phyloP scores from a whole-genome alignment of 2,329 filamentous ascomycete genomes.

The Plectosphaerella sp. region DNA sequence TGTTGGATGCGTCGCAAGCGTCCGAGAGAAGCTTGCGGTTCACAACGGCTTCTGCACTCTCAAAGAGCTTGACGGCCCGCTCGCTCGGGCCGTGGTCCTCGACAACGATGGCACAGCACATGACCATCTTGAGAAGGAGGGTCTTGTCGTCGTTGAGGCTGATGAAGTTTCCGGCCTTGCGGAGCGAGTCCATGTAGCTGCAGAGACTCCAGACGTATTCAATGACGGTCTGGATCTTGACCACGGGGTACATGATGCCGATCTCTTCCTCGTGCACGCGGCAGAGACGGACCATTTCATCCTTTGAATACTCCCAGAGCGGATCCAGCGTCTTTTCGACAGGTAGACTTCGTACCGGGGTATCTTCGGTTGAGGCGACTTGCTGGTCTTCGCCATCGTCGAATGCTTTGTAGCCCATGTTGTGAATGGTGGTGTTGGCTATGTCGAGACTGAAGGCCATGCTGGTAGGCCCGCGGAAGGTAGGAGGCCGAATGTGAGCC shows the following conservation, averaged over 20 bases:
- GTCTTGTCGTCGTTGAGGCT: slow-evolving; percentile 50
- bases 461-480: slow-evolving; percentile 82
- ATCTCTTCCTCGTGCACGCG: slow-evolving; percentile 84
- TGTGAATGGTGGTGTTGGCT: slow-evolving; percentile 80
- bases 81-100: slow-evolving; percentile 77
- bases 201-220: slow-evolving; percentile 66
- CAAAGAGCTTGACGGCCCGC: slow-evolving; percentile 67
- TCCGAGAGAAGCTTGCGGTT: slow-evolving; percentile 62
- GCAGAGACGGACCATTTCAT: slow-evolving; percentile 77
- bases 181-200: slow-evolving; percentile 61
- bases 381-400: slow-evolving; percentile 60
- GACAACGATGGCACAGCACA: slow-evolving; percentile 73
- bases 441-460: slow-evolving; percentile 81
- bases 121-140: slow-evolving; percentile 74
- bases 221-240: slow-evolving; percentile 69
- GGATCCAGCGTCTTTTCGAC: slow-evolving; percentile 52
- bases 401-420: slow-evolving; percentile 75
- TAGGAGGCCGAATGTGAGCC: slow-evolving; percentile 50
- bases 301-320: slow-evolving; percentile 70
- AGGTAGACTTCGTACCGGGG: neutral
- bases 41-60: slow-evolving; percentile 67
- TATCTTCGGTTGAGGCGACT: slow-evolving; percentile 12
- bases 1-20: slow-evolving; percentile 37
- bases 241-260: slow-evolving; percentile 85
- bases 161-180: slow-evolving; percentile 24